Evolutionary conservation across 192 early-diverging fungal genomes (phyloP), one percentile per base, ranked within the genome.

Genomic region (Pilaira anomala): DNA sequence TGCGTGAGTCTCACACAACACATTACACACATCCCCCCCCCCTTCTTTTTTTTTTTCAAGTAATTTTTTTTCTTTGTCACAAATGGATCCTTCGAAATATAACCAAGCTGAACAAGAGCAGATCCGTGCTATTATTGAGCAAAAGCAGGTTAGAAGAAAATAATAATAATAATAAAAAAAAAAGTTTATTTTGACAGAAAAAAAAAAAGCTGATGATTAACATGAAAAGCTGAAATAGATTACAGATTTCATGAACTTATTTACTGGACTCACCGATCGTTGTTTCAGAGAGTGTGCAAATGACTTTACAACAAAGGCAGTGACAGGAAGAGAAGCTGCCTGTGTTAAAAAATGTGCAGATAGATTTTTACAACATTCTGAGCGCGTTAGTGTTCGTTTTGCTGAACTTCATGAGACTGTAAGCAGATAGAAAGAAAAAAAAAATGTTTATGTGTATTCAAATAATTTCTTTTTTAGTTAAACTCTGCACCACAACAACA

Each of bases 331-430:
- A 74, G 96, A 98, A 86, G 93, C 92, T 62, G 80, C 80, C 1
- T 98, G 96, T 78, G 79, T 95, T 40, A 79, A 76, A 61, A 85
- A 87, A 63, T 98, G 96, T 73, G 84, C 91, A 11, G 91, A 93
- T 61, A 98, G 96, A 79, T 95, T 96, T 84, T 82, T 98, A 78
- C 95, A 94, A 85, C 86, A 95, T 72, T 90, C 92, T 65, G 93
- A 97, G 76, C 86, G 95, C 42, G 85, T 95, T 28, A 89, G 93
- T 61, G 85, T 87, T 71, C 84, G 91, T 50, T 93, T 90, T 72
- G 85, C 84, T 48, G 90, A 93, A 73, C 36, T 58, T 36, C 19
- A 40, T 58, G 29, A 58, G 21, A 39, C 14, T 40, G 56, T 42
- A 40, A 42, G 56, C n/a, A 36, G 33, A 36, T 6, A 9, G 33